Evolutionary conservation across 495 filamentous ascomycete genomes (phyloP).

Genomic region (Paragyromitra xinjiangensis): DNA sequence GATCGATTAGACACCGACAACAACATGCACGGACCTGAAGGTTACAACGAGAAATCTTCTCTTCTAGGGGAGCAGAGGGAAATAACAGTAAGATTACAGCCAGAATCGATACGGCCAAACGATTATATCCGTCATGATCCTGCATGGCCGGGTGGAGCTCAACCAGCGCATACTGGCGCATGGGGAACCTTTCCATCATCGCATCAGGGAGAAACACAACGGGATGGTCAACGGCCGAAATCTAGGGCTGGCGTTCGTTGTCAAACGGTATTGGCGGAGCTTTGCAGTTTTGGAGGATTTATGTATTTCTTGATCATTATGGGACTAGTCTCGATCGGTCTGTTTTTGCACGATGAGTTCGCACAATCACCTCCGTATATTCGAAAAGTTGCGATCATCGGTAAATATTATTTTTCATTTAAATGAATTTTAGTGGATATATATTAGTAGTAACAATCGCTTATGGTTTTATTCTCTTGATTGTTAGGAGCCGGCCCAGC

Average conservation of each 20-base stretch:
- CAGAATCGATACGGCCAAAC: not conserved
- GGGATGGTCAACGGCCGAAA: not conserved
- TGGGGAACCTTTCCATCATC: not conserved
- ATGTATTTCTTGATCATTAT: constrained; percentile 23
- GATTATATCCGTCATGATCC: not conserved
- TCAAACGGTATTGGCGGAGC: not conserved
- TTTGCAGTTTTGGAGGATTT: not conserved
- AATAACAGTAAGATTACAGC: not conserved
- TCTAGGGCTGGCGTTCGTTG: not conserved
- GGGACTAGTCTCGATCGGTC: constrained; percentile 27
- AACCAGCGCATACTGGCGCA: not conserved
- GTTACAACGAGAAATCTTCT: constrained; percentile 11
- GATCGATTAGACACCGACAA: not conserved
- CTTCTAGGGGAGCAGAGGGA: constrained; percentile 1
- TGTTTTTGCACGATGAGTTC: constrained; percentile 3
- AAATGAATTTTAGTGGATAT: not conserved
- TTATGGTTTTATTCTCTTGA: constrained; percentile 1
- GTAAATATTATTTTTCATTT: constrained; percentile 18
- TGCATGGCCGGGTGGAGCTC: not conserved
- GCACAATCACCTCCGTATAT: constrained; percentile 22
- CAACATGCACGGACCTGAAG: constrained; percentile 14
- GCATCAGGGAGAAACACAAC: not conserved
- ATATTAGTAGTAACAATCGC: not conserved
- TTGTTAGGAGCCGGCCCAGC: constrained; percentile 83
- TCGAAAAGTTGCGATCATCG: constrained; percentile 42